Percentiles rank a stretch among this genome's conserved stretches.
phyloP scores from a whole-genome alignment of 2,329 filamentous ascomycete species.

The Aspergillus fijiensis region DNA sequence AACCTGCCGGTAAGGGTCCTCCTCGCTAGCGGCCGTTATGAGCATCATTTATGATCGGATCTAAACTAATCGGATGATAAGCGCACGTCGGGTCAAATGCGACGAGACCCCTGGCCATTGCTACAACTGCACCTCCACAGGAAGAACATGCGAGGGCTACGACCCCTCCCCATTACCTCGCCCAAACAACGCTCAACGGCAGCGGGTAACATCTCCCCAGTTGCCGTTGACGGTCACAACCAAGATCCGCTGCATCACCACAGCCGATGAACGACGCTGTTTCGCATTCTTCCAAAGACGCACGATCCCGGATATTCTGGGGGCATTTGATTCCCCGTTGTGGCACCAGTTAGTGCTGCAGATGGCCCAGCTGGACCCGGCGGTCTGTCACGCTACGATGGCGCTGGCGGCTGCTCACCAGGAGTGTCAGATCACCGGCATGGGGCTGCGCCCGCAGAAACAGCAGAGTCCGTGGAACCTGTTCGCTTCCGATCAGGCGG shows the following conservation, averaged over 20 bases:
- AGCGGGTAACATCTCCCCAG: not conserved
- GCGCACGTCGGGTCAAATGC: slow-evolving; percentile 16
- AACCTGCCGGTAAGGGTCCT: slow-evolving; percentile 2
- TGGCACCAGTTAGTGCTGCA: slow-evolving; percentile 26
- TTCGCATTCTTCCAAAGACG: slow-evolving; percentile 23
- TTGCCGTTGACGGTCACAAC: not conserved
- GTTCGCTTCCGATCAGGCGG: slow-evolving; percentile 27
- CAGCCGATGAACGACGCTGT: slow-evolving; percentile 17
- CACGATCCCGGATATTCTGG: slow-evolving; percentile 15
- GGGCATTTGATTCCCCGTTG: slow-evolving; percentile 14
- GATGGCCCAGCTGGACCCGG: slow-evolving; percentile 19
- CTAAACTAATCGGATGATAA: not conserved
- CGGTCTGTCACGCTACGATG: slow-evolving; percentile 25
- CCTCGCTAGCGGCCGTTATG: not conserved
- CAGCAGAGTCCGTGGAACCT: slow-evolving; percentile 12
- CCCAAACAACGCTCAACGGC: not conserved
- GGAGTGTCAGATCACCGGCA: slow-evolving; percentile 13
- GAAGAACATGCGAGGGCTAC: slow-evolving; percentile 22
- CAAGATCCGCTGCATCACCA: slow-evolving; percentile 1
- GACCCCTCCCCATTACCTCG: not conserved
- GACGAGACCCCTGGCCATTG: slow-evolving; percentile 20
- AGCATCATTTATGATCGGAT: not conserved
- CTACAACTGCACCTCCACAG: slow-evolving; percentile 17
- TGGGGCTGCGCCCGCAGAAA: slow-evolving; percentile 1
- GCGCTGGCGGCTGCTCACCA: slow-evolving; percentile 25